A percentile compares a stretch with the other conserved stretches of the same genome.
Conservation (phyloP, 768 basidiomycete genomes). For the Pleurotus platypus region DNA sequence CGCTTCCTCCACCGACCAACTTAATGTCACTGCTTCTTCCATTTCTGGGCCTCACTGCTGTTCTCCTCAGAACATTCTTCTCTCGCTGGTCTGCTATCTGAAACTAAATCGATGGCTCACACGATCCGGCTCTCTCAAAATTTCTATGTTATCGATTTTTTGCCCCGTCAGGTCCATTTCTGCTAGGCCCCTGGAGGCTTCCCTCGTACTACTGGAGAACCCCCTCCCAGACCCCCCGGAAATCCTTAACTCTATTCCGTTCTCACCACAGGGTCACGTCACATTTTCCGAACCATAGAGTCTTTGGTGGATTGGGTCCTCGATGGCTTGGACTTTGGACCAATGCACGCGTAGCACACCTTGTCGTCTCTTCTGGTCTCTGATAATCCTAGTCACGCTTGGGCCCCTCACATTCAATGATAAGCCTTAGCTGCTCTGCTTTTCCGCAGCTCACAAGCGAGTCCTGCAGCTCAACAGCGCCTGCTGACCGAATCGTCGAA, state of each 20-base stretch:
- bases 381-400: no score
- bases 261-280: background rate
- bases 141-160: background rate
- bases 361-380: no score
- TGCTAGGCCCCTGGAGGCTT: background rate
- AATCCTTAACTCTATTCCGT: background rate
- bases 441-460: no score
- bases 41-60: background rate
- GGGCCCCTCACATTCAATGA: no score
- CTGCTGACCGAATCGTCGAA: no score
- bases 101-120: background rate
- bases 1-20: conserved; percentile 2
- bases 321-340: no score
- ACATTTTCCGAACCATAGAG: no score
- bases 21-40: background rate
- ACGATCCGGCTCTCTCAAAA: background rate
- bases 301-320: no score
- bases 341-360: no score
- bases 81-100: background rate
- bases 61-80: conserved; percentile 8
- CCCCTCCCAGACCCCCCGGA: background rate
- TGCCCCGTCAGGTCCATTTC: background rate
- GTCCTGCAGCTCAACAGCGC: no score
- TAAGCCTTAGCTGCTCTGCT: no score
- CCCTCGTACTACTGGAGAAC: no score